Conservation (phyloP, 805 yeast genomes). For the Ogataea paradorogensis region DNA sequence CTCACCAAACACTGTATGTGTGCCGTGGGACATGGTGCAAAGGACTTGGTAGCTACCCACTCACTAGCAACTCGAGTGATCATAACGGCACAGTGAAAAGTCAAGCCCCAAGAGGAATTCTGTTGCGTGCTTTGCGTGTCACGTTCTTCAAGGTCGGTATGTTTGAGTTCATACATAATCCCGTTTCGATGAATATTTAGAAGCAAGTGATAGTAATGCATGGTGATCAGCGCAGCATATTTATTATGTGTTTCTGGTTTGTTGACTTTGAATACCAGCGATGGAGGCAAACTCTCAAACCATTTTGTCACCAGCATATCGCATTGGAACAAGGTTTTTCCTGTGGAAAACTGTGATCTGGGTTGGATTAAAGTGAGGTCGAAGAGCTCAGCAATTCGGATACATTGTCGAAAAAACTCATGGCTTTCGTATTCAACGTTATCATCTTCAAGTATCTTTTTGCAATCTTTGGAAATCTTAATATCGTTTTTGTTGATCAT, state of each 20-base stretch:
- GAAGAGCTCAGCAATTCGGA: conserved; percentile 15
- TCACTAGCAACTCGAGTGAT: conserved; percentile 57
- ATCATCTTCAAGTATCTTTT: conserved; percentile 2
- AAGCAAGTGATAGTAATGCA: conserved; percentile 66
- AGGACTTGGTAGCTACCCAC: conserved; percentile 42
- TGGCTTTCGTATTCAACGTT: neutral
- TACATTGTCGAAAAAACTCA: conserved; percentile 8
- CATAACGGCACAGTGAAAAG: conserved; percentile 76
- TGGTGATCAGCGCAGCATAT: conserved; percentile 56
- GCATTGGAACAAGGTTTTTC: conserved; percentile 43
- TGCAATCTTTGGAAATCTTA: conserved; percentile 45
- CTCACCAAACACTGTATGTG: conserved; percentile 41
- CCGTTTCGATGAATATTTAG: conserved; percentile 50
- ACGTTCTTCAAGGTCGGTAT: neutral
- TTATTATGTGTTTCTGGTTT: conserved; percentile 36
- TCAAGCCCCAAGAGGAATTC: conserved; percentile 69
- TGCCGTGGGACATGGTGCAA: conserved; percentile 9
- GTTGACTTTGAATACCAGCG: conserved; percentile 59
- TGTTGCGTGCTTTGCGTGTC: neutral
- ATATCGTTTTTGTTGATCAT: conserved; percentile 66
- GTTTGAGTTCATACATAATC: conserved; percentile 37
- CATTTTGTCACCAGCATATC: conserved; percentile 74
- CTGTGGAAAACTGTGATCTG: neutral
- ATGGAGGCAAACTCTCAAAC: conserved; percentile 63
- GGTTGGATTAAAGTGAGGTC: conserved; percentile 5